phyloP scores from a whole-genome alignment of 2,329 filamentous ascomycete genomes.

The Acarospora socialis region DNA sequence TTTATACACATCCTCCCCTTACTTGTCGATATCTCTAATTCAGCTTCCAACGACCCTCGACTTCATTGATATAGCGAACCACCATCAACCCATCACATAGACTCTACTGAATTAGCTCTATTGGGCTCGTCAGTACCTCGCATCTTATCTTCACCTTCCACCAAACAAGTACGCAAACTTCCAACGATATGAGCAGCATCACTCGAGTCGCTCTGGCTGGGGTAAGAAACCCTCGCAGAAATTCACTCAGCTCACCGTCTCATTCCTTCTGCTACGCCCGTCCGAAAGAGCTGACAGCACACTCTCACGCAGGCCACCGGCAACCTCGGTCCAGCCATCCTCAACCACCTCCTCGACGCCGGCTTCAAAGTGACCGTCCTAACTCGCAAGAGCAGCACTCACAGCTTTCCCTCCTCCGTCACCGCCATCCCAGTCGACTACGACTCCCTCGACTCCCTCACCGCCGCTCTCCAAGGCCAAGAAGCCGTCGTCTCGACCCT shows the following conservation, averaged over 20 bases:
- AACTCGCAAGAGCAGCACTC: slow-evolving; percentile 13
- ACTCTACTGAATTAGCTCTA: not conserved
- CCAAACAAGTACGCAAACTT: slow-evolving; percentile 1
- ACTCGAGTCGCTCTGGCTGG: slow-evolving; percentile 7
- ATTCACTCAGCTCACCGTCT: not conserved
- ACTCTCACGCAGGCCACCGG: slow-evolving; percentile 15
- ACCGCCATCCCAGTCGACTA: slow-evolving; percentile 14
- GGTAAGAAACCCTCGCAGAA: not conserved
- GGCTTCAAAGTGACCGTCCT: slow-evolving; percentile 19
- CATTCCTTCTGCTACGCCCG: not conserved
- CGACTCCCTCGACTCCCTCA: slow-evolving; percentile 12
- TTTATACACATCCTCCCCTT: no score
- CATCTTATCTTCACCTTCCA: slow-evolving; percentile 1
- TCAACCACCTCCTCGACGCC: slow-evolving; percentile 17
- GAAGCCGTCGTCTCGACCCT: slow-evolving; percentile 15
- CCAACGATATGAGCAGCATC: slow-evolving; percentile 4
- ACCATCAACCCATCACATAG: not conserved
- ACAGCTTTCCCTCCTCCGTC: no score
- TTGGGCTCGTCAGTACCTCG: slow-evolving; percentile 1
- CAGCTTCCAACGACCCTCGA: no score
- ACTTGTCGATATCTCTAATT: no score
- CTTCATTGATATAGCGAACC: not conserved
- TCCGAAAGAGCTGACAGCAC: not conserved
- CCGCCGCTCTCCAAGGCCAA: slow-evolving; percentile 12
- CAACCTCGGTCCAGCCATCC: slow-evolving; percentile 18